phyloP scores from a whole-genome alignment of 768 basidiomycete species.

The Inosperma sp. region DNA sequence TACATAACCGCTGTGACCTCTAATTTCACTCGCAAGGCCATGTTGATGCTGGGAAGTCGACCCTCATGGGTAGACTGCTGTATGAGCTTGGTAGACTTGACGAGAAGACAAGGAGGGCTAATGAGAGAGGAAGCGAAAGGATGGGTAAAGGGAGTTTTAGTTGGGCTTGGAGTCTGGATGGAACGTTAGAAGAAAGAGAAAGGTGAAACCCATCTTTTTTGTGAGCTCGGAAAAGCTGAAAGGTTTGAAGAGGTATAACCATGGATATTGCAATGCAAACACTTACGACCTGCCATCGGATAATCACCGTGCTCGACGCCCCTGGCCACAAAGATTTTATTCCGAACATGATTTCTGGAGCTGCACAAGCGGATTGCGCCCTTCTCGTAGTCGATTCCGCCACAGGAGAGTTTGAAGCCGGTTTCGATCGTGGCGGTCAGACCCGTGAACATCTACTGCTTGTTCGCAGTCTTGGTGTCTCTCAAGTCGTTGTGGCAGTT shows the following conservation, averaged over 20 bases:
- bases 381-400: slow-evolving; percentile 89
- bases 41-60: slow-evolving; percentile 98
- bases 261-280: slow-evolving; percentile 93
- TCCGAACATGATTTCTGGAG: slow-evolving; percentile 99
- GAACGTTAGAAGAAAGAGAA: slow-evolving; percentile 87
- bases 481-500: slow-evolving; percentile 85
- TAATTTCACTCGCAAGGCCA: slow-evolving; percentile 56
- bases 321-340: slow-evolving; percentile 98
- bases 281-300: slow-evolving; percentile 64
- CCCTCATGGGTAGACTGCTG: slow-evolving; percentile 89
- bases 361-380: slow-evolving; percentile 94
- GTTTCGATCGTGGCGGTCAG: slow-evolving; percentile 91
- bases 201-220: slow-evolving; percentile 47
- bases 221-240: slow-evolving; percentile 1
- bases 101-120: slow-evolving; percentile 77
- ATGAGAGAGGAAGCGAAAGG: slow-evolving; percentile 85
- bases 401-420: slow-evolving; percentile 91
- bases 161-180: slow-evolving; percentile 98
- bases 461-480: slow-evolving; percentile 87
- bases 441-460: slow-evolving; percentile 92
- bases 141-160: slow-evolving; percentile 93
- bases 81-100: slow-evolving; percentile 89
- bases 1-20: slow-evolving; percentile 2
- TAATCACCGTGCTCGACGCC: slow-evolving; percentile 92
- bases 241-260: slow-evolving; percentile 75